Evolutionary conservation across 345 rosid species (phyloP), one percentile per base, ranked within the genome.

Genomic region (Stellera chamaejasme): DNA sequence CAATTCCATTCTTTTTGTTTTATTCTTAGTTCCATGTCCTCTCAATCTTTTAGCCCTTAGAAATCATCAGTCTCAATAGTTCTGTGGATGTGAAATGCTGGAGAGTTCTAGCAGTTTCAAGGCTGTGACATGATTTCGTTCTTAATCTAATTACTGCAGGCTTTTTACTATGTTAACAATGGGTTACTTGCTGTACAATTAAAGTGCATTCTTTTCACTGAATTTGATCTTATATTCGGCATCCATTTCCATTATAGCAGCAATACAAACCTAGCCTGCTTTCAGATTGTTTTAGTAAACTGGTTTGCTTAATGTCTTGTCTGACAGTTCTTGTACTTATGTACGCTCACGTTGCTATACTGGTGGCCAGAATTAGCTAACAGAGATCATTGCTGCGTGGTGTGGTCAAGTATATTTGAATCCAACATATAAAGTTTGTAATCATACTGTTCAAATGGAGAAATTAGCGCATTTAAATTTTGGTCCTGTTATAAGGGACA

Each of bases 221-320:
- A 32, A 32, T 32, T 32, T 32, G 7, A 32, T 32, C 39, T 7
- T 32, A 4, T 32, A 32, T 4, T 3, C 39, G 3, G 3, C 7
- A 3, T 32, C 39, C 39, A n/a, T 7, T 3, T 32, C 39, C 39
- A 32, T 32, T 32, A 7, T 4, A 32, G 39, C 39, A 32, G 39
- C 39, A 3, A 32, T 32, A 0, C 39, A 32, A 32, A 32, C 39
- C n/a, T 32, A 32, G 39, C 7, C 7, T 32, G 3, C 5, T 32
- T 32, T 32, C 39, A 32, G 39, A 32, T 28, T 32, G 7, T 4
- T 32, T 32, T 32, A 32, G 39, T 32, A n/a, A n/a, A n/a, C 39
- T 32, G 39, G 39, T 52, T 43, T 45, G 10, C 41, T 32, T 72
- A 65, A 66, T 68, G 77, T 66, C 50, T 41, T 28, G 48, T 60